Evolutionary conservation across 805 yeast genomes (phyloP), one percentile per base, ranked within the genome.

Genomic region (Cyberlindnera subsufficiens): DNA sequence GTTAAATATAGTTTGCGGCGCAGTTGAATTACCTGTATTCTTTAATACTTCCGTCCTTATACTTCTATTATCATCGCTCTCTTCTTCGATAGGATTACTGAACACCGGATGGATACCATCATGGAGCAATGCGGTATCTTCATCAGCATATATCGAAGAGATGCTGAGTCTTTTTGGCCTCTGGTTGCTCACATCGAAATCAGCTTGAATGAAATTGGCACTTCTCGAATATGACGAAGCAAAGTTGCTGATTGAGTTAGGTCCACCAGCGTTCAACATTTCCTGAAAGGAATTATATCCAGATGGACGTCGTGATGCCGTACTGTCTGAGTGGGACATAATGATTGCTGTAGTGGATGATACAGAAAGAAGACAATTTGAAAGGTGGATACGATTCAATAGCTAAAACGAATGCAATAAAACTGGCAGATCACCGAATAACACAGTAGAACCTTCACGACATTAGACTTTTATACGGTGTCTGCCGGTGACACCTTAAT

Each of bases 1-100:
- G 53, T 86, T 86, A 68, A 85, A 83, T 5, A 82, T 66, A 0
- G 95, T 85, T 58, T 85, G 95, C 1, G 85, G 78, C 0, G 78
- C 79, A 0, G 93, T 86, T 7, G 82, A 76, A 50, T 63, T 70
- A 7, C 66, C 67, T 8, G 64, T 51, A 31, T 49, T 8, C 19
- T 42, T 45, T 35, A 55, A 30, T 1, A 42, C 46, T 4, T 40
- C 36, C 3, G 49, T 44, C 25, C 56, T 35, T 1, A 52, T 16
- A 30, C 59, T 56, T 30, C 42, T 18, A n/a, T 15, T 30, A 29
- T 49, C 56, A 3, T 38, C 39, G 8, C 22, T 35, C 9, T 14
- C 15, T 8, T 39, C 46, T 15, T 31, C 39, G 17, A 17, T 20
- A 16, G 11, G 14, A 13, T 14, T 22, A 13, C 17, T 6, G 15